Base-by-base conservation (phyloP, 108 stramenopile species). In the Conticribra weissflogii region DNA sequence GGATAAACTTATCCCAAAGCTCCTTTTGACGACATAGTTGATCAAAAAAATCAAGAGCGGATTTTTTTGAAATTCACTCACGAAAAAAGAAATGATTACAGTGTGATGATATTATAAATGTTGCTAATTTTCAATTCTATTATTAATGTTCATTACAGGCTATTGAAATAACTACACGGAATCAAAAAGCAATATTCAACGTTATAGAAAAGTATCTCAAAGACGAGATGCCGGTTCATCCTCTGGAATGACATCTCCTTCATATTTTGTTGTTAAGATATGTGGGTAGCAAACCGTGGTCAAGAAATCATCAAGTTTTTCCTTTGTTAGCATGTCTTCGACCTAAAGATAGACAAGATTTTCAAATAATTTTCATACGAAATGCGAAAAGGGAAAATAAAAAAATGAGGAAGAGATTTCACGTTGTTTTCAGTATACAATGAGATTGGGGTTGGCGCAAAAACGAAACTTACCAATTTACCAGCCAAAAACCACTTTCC, bases 281-380 rank as follows among this genome's bases (percentile, higher is more conserved):
- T 92, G 83, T 1, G 93, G 93, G 61, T 94, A 94, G 63, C 90
- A 92, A 17, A 94, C 89, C 24, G 83, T 75, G 22, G 93, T 94
- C 55, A 94, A 78, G 63, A 94, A 94, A 50, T 94, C 87, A 78
- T 94, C 93, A 27, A 94, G 71, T 36, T 83, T 79, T 53, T 81
- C 78, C 59, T 86, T 88, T 22, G 84, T 86, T 47, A 94, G 77
- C 93, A 94, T 94, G 17, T 88, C 76, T 71, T 85, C 84, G 19
- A 91, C 81, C 80, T 84, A n/a, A n/a, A n/a, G n/a, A n/a, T n/a
- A n/a, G 45, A 34, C 1, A 41, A 54, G 15, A 22, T 1, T 19
- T 32, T 15, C 31, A 34, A 46, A 17, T 68, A 64, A 25, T 3
- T 60, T 18, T 24, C 41, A 59, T n/a, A n/a, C n/a, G n/a, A n/a